Percentiles rank a stretch among this genome's conserved stretches.
Conservation (phyloP, 106 monocot species). For the Dendrobium huoshanense region DNA sequence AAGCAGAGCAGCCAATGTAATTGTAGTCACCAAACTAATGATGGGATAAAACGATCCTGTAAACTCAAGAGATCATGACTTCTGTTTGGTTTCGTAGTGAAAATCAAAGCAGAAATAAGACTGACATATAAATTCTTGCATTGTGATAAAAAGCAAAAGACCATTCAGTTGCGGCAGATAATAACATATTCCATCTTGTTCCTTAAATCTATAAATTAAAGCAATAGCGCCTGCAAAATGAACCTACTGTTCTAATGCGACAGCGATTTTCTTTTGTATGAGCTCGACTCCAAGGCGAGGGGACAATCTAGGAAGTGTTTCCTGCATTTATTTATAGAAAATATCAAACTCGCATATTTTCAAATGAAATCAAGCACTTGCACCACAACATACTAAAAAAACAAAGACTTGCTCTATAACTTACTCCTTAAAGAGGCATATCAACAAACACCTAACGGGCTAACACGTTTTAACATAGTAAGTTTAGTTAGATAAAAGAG, state of each 20-base stretch:
- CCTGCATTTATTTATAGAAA: slow-evolving; percentile 30
- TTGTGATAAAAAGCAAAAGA: neutral
- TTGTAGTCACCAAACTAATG: too few species aligned
- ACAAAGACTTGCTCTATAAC: neutral
- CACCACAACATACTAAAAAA: neutral
- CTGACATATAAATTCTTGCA: neutral
- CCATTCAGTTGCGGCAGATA: neutral
- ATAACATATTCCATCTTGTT: neutral
- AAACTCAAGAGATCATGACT: too few species aligned
- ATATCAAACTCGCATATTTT: neutral
- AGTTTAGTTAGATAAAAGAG: neutral
- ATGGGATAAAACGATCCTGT: too few species aligned
- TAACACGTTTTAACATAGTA: neutral
- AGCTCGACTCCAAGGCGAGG: slow-evolving; percentile 80
- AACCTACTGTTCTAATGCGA: slow-evolving; percentile 46
- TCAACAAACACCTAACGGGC: slow-evolving; percentile 10
- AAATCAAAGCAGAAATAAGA: too few species aligned
- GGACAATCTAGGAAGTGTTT: slow-evolving; percentile 80
- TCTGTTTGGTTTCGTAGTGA: too few species aligned
- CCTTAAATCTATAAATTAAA: neutral
- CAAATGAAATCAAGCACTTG: neutral
- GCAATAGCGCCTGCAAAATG: neutral
- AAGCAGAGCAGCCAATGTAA: too few species aligned
- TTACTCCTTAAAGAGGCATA: neutral
- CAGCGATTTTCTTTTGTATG: slow-evolving; percentile 72